Conservation (phyloP, 1,139 yeast species). For the Magnusiomyces paraingens region DNA sequence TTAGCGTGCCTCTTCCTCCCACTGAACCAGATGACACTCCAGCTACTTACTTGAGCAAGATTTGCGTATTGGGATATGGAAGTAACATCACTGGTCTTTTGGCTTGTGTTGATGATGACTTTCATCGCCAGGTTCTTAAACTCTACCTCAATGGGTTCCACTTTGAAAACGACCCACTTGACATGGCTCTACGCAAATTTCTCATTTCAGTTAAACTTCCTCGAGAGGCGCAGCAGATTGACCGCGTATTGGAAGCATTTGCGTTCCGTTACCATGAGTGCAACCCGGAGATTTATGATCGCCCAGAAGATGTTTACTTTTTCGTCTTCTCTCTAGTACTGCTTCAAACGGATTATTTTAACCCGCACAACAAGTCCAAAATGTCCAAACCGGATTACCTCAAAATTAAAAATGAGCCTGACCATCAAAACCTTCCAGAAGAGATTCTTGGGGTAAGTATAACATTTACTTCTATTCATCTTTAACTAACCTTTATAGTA, state of each 20-base stretch:
- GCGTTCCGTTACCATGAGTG: constrained; percentile 42
- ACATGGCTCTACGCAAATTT: constrained; percentile 53
- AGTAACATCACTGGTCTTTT: constrained; percentile 37
- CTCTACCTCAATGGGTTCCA: constrained; percentile 39
- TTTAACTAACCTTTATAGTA: constrained; percentile 33
- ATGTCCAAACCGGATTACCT: constrained; percentile 58
- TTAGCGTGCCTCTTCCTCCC: constrained; percentile 26
- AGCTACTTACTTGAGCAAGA: constrained; percentile 33
- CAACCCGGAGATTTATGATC: constrained; percentile 36
- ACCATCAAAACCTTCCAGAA: constrained; percentile 36
- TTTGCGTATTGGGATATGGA: constrained; percentile 32
- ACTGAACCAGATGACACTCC: constrained; percentile 33
- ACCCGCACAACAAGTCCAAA: constrained; percentile 54
- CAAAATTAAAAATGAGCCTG: constrained; percentile 34
- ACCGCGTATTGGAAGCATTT: constrained; percentile 52
- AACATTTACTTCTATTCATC: constrained; percentile 20
- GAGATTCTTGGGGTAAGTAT: constrained; percentile 36
- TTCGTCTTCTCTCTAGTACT: constrained; percentile 55
- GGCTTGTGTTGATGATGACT: constrained; percentile 34
- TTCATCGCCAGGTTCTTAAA: constrained; percentile 35
- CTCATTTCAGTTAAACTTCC: constrained; percentile 53
- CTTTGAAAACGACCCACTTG: constrained; percentile 50
- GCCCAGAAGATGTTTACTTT: constrained; percentile 49
- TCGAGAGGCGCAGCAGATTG: constrained; percentile 65
- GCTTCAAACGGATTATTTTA: constrained; percentile 64